Evolutionary conservation across 2,329 filamentous ascomycete species (phyloP), one percentile per base, ranked within the genome.

Genomic region (Aspergillus texensis): DNA sequence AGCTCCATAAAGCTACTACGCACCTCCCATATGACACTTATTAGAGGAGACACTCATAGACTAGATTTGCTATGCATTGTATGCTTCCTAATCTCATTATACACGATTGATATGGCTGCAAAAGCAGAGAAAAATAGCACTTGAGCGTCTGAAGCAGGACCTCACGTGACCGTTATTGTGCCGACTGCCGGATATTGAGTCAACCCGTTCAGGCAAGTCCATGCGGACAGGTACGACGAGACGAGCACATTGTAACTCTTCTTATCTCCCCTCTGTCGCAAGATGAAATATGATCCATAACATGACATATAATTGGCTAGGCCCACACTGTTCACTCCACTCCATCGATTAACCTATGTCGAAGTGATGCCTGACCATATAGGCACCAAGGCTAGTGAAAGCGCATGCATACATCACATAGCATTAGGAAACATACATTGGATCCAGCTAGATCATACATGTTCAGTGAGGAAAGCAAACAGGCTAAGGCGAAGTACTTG

Each of bases 191-290:
- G 58, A 34, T 32, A 32, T 24, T 32, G 10, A 19, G 26, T 9
- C 21, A 24, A 28, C 64, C 67, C 52, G 41, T 66, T 67, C 36
- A 34, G 68, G 68, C 48, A 70, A 60, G 68, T 70, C 67, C 63
- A 65, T 58, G 67, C 68, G 66, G 60, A 65, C 45, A 57, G 26
- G 26, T 50, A 59, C 34, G 24, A 16, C 34, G 12, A 36, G 34
- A 36, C 34, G 14, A 36, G 34, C 11, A 14, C 34, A 16, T 36
- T 36, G 14, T 6, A 16, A 36, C 34, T 36, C 34, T 36, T 6
- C 30, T 50, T 45, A 58, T 58, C 39, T 58, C 12, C 34, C 9
- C 46, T 34, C 26, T 24, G 9, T 28, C 3, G 4, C 9, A 34
- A 24, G 28, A 48, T 26, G 26, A 41, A 19, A 24, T 24, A 46